Evolutionary conservation across 768 basidiomycete genomes (phyloP).

Genomic region (Boletus speciosus): DNA sequence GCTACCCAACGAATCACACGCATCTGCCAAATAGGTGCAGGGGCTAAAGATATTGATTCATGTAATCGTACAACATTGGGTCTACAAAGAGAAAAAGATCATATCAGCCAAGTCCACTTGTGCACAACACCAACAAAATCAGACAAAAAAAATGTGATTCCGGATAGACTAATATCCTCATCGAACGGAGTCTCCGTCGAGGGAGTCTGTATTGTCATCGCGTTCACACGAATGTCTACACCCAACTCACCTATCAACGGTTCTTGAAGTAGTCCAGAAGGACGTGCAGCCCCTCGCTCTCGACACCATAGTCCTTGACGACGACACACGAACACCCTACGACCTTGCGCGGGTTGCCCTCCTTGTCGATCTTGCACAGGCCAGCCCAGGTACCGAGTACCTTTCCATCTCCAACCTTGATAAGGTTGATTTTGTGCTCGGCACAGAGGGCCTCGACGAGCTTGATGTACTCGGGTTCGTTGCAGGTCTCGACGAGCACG

Average conservation of each 20-base stretch:
- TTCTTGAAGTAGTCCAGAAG: conserved; percentile 96
- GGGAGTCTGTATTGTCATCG: conserved; percentile 93
- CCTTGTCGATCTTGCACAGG: conserved; percentile 99
- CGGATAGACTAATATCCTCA: conserved; percentile 52
- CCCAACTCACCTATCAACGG: conserved; percentile 52
- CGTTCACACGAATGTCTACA: conserved; percentile 8
- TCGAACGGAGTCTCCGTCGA: conserved; percentile 68
- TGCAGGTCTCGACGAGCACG: conserved; percentile 98
- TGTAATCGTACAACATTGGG: conserved; percentile 12
- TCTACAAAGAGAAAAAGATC: conserved; percentile 3
- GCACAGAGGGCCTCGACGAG: conserved; percentile 99
- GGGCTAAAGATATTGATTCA: conserved; percentile 1
- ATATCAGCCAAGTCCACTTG: conserved; percentile 10
- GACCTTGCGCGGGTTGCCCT: conserved; percentile 97
- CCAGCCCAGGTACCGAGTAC: conserved; percentile 98
- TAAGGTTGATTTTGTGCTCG: conserved; percentile 99
- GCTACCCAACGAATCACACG: conserved; percentile 1
- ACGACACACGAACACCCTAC: conserved; percentile 93
- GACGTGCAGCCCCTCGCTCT: conserved; percentile 93
- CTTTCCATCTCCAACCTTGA: conserved; percentile 99
- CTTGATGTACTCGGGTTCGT: conserved; percentile 99
- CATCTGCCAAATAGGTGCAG: neutral
- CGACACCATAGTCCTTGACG: conserved; percentile 95
- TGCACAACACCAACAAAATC: conserved; percentile 34
- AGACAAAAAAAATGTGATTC: conserved; percentile 46